Evolutionary conservation across 2,329 filamentous ascomycete species (phyloP), one percentile per base, ranked within the genome.

Genomic region (Cryphonectria nitschkei): DNA sequence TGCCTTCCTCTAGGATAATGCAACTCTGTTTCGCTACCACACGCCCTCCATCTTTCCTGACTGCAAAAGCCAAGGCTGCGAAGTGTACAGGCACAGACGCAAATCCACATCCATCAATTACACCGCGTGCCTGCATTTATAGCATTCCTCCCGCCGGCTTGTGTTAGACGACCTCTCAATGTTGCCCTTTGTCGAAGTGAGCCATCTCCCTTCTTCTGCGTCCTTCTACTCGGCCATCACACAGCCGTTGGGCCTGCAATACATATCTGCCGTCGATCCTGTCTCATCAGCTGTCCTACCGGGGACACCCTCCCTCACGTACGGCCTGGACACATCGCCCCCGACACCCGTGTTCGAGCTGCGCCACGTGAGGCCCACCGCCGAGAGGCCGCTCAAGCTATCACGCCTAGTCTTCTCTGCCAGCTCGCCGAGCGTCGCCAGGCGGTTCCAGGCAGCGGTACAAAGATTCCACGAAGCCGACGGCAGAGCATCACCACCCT

Each of bases 201-300:
- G 90, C 72, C 90, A 95, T 80, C 88, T 97, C 68, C 89, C 93
- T 68, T 89, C 90, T 50, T 92, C 94, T 3, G 89, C 92, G 65
- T 96, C 93, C 9, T 97, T 97, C 84, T 97, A 94, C 81, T 88
- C 94, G 32, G 88, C 92, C 73, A 86, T 94, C 74, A 86, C 93
- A 9, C 93, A 95, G 75, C 92, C 93, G 3, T 86, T 97, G 32
- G 92, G 92, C 52, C 90, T 97, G 73, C 87, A 87, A 72, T 97
- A 90, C 78, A 86, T 93, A 73, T 81, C 80, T 65, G 77, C 81
- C 62, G 79, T 71, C 64, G 74, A 65, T 67, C 66, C 46, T 67
- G 32, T 39, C 58, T 66, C 73, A 32, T 63, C 73, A 39, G 68
- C 69, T 4, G 69, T 72, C 69, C 72, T 74, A 14, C 61, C 72